A percentile compares a stretch with the other conserved stretches of the same genome.
These are phyloP conservation scores for Phaeotremella skinneri DNA, from an alignment of 768 basidiomycete species.

Conservation along the genomic window DNA sequence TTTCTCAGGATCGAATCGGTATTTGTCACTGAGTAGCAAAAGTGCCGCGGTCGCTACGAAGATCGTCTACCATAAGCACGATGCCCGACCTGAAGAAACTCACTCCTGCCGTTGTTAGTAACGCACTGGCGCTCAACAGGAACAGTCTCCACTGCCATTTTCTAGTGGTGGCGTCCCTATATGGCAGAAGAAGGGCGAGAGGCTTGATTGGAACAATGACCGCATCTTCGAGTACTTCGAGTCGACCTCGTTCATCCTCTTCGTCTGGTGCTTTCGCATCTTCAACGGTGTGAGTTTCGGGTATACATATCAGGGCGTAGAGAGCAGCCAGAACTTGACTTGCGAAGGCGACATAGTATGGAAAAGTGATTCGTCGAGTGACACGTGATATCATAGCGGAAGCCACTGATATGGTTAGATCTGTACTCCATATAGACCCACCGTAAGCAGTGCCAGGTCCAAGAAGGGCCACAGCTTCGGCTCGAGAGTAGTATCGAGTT, in stretches of 20 bases:
- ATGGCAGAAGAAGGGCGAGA: conserved; percentile 33
- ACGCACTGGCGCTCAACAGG: conserved; percentile 36
- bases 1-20: conserved; percentile 39
- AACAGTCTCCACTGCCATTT: conserved; percentile 33
- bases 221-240: conserved; percentile 19
- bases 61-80: conserved; percentile 27
- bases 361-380: conserved; percentile 30
- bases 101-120: conserved; percentile 38
- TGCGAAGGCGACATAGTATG: conserved; percentile 41
- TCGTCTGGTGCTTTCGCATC: conserved; percentile 2
- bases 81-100: conserved; percentile 9
- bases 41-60: conserved; percentile 44
- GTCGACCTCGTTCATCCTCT: conserved; percentile 18
- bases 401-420: conserved; percentile 17
- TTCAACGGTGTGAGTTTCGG: conserved; percentile 29
- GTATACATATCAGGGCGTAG: conserved; percentile 33
- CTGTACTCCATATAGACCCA: conserved; percentile 1
- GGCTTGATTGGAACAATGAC: conserved; percentile 36
- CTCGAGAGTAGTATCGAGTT: conserved; percentile 39
- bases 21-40: conserved; percentile 44
- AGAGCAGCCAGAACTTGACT: conserved; percentile 31
- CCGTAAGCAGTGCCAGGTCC: conserved; percentile 39
- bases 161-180: conserved; percentile 27
- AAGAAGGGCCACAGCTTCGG: conserved; percentile 40
- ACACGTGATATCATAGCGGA: conserved; percentile 40